phyloP scores from a whole-genome alignment of 345 rosid genomes.

The Orychophragmus violaceus region DNA sequence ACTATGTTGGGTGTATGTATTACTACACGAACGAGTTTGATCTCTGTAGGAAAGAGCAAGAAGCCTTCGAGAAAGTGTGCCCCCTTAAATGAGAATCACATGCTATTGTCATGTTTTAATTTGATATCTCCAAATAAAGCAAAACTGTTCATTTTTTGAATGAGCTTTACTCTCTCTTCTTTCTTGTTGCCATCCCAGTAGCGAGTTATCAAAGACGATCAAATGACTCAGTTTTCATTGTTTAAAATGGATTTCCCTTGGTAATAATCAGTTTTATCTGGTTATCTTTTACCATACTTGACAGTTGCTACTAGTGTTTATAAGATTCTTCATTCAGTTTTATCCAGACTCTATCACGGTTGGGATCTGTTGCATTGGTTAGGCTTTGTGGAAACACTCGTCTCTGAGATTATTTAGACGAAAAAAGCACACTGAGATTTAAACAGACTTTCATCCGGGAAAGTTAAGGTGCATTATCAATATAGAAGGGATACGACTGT shows the following conservation, averaged over 20 bases:
- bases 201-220: conserved; percentile 3
- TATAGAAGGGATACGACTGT: no score
- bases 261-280: neutral
- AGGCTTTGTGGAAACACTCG: neutral
- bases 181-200: neutral
- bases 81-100: conserved; percentile 60
- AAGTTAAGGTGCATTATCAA: neutral
- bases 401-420: neutral
- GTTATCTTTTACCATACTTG: neutral
- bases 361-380: neutral
- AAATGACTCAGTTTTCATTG: neutral
- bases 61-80: conserved; percentile 88
- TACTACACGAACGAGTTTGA: conserved; percentile 94
- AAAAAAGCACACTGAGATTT: neutral
- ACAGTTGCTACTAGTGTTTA: neutral
- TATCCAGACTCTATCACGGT: neutral
- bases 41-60: conserved; percentile 93
- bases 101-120: neutral
- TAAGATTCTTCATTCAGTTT: neutral
- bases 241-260: neutral
- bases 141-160: conserved; percentile 26
- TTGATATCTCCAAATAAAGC: conserved; percentile 19
- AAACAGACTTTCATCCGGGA: neutral
- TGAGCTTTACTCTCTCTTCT: conserved; percentile 16
- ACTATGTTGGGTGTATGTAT: conserved; percentile 90